Base-by-base conservation (phyloP, 768 basidiomycete species). In the Pleurotus tuoliensis region DNA sequence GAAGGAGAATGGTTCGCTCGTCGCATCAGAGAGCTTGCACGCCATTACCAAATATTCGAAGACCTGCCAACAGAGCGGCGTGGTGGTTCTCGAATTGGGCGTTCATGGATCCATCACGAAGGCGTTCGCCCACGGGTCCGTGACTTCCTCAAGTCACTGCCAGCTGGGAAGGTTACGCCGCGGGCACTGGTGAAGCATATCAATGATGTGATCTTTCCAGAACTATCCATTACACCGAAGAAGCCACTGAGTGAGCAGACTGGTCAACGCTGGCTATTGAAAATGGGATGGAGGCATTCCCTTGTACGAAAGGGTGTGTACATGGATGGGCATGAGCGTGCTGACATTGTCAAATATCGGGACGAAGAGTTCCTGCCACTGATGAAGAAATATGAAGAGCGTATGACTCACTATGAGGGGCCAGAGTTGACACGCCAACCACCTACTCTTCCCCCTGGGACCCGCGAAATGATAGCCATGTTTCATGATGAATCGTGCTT, bases 11-110 rank as follows among this genome's bases (percentile, higher is more conserved):
- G 60, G 24, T 73, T 71, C 64, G 65, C 72, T 0, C 59, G 65
- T 6, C 55, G 59, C 2, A 58, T 74, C 8, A 52, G 66, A 1
- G 65, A 66, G 5, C 63, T 75, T 7, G 69, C 71, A 43, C 57
- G 62, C 3, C 71, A 76, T 58, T 76, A 74, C 57, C 72, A 76
- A 55, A 49, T 65, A 13, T 76, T 73, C 50, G 65, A 71, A 56
- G 63, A 69, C 37, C 65, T 73, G 4, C 72, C 72, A 13, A 9
- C 24, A 0, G 69, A 73, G 45, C 60, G 59, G 8, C 55, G 58
- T 20, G 69, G 71, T 18, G 66, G 71, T 5, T 18, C n/a, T 5
- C 47, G 47, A 24, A 63, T 57, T 30, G 18, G 50, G 7, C 49
- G 51, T 15, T 62, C 56, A 13, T 56, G 60, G 24, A 60, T 71